Evolutionary conservation across 2,329 filamentous ascomycete genomes (phyloP).

Genomic region (Pseudophaeomoniella oleicola): DNA sequence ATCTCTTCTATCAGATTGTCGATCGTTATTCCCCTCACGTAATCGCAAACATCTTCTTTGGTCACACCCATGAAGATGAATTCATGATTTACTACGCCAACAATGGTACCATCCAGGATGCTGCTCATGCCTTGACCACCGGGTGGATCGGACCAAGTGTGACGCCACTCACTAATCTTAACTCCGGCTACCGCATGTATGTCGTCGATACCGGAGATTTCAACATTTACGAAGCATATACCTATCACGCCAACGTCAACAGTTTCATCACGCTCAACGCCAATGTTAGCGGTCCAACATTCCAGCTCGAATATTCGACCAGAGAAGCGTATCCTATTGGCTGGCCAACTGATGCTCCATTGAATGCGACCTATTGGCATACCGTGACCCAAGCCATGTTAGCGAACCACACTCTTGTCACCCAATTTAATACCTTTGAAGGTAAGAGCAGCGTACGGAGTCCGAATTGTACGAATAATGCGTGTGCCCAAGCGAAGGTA

Average conservation of each 20-base stretch:
- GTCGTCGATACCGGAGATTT: constrained; percentile 40
- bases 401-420: constrained; percentile 32
- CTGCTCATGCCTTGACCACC: constrained; percentile 28
- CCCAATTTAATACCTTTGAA: constrained; percentile 34
- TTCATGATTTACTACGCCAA: constrained; percentile 40
- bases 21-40: constrained; percentile 41
- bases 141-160: constrained; percentile 39
- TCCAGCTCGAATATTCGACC: constrained; percentile 36
- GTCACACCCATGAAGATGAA: constrained; percentile 41
- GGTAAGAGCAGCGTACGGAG: constrained; percentile 36
- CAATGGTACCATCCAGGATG: constrained; percentile 29
- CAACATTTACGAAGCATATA: constrained; percentile 39
- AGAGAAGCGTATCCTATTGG: constrained; percentile 31
- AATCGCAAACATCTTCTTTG: constrained; percentile 40
- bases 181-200: constrained; percentile 39
- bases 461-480: constrained; percentile 36
- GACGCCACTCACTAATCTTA: constrained; percentile 40
- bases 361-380: constrained; percentile 48
- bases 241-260: constrained; percentile 37
- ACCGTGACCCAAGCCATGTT: constrained; percentile 43
- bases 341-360: constrained; percentile 33
- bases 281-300: constrained; percentile 29
- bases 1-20: constrained; percentile 41
- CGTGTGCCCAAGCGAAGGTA: constrained; percentile 38
- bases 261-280: constrained; percentile 23